These are phyloP conservation scores for Aspergillus tubingensis DNA, from an alignment of 2,329 filamentous ascomycete species.

Conservation along the genomic window DNA sequence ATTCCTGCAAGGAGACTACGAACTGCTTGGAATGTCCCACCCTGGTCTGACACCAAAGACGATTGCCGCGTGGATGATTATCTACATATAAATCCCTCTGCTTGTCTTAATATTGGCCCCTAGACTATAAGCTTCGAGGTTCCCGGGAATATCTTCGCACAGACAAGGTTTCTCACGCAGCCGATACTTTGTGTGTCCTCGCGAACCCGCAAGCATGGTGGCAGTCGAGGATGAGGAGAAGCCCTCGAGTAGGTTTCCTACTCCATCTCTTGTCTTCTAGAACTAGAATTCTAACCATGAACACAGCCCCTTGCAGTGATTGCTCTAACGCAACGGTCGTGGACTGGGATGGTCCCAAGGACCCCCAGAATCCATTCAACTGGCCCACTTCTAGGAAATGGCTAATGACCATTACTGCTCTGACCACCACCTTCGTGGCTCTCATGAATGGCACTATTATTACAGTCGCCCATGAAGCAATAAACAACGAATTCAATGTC, in stretches of 20 bases:
- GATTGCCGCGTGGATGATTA: not conserved
- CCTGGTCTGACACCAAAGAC: not conserved
- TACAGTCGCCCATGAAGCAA: slow-evolving; percentile 19
- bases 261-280: not conserved
- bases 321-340: slow-evolving; percentile 26
- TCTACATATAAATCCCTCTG: not conserved
- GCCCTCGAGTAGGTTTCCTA: not conserved
- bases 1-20: not conserved
- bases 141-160: too few relatives aligned
- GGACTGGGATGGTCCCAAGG: slow-evolving; percentile 13
- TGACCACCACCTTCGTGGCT: slow-evolving; percentile 21
- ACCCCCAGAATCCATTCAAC: slow-evolving; percentile 24
- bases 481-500: slow-evolving; percentile 19
- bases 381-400: slow-evolving; percentile 22
- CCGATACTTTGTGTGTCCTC: not conserved
- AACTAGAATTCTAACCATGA: not conserved
- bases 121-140: not conserved
- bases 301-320: not conserved
- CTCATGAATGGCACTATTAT: slow-evolving; percentile 25
- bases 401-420: slow-evolving; percentile 20
- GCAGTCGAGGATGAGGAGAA: not conserved
- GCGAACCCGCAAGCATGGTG: not conserved
- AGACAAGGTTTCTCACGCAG: not conserved
- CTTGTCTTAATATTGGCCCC: not conserved
- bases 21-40: not conserved